phyloP scores from a whole-genome alignment of 2,329 filamentous ascomycete genomes.

The Rhynchosporium secalis region DNA sequence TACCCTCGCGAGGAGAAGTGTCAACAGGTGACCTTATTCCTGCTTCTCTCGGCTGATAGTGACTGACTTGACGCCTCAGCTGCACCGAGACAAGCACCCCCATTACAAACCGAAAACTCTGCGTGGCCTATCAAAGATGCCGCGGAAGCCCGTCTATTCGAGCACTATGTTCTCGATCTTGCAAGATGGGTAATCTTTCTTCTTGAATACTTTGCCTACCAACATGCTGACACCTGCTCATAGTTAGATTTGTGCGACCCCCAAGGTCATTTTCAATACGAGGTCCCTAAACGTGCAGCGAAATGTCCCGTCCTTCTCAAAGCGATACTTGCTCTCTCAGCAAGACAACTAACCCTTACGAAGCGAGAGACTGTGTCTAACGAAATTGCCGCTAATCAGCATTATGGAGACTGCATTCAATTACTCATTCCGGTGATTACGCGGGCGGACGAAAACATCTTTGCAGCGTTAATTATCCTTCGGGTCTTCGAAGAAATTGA shows the following conservation, averaged over 20 bases:
- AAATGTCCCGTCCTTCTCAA: slow-evolving; percentile 54
- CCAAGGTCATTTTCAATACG: slow-evolving; percentile 50
- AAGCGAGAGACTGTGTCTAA: slow-evolving; percentile 44
- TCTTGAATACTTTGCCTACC: not conserved
- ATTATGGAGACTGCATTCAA: slow-evolving; percentile 55
- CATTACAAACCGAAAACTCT: slow-evolving; percentile 24
- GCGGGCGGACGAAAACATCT: slow-evolving; percentile 51
- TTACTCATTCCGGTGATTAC: slow-evolving; percentile 50
- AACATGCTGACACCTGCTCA: not conserved
- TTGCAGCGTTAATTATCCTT: slow-evolving; percentile 57
- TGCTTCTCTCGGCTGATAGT: too few species aligned
- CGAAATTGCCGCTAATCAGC: slow-evolving; percentile 50
- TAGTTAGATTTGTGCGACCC: slow-evolving; percentile 34
- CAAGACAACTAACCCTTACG: slow-evolving; percentile 54
- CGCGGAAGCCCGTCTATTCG: slow-evolving; percentile 27
- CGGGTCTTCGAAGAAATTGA: slow-evolving; percentile 57
- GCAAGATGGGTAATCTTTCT: slow-evolving; percentile 30
- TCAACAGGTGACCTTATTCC: not conserved
- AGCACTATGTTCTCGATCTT: slow-evolving; percentile 32
- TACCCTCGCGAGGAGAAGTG: not conserved
- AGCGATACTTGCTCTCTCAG: slow-evolving; percentile 57
- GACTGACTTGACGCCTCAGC: not conserved
- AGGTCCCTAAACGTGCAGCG: slow-evolving; percentile 54
- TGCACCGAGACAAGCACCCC: not conserved
- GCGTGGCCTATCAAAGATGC: slow-evolving; percentile 30